A percentile compares a stretch with the other conserved stretches of the same genome.
Evolutionary conservation across 768 basidiomycete genomes (phyloP).

Genomic region (Termitomyces sp.): DNA sequence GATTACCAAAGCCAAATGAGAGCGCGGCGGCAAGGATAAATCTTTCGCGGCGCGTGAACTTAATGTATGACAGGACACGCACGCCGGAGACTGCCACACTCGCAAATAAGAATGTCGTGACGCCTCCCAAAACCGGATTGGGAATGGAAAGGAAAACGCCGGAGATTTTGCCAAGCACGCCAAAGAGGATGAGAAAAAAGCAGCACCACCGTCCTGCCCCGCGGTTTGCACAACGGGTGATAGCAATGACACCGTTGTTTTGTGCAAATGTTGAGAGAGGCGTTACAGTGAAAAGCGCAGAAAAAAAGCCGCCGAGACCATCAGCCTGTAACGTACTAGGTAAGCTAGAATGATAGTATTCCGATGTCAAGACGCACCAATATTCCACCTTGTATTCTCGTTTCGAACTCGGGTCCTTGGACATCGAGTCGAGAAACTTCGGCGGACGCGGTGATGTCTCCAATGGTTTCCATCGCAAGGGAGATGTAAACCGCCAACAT

Average conservation of each 20-base stretch:
- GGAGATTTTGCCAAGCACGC: conserved; percentile 74
- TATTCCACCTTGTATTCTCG: conserved; percentile 78
- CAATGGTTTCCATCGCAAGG: conserved; percentile 77
- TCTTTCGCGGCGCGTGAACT: conserved; percentile 58
- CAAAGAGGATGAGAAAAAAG: conserved; percentile 72
- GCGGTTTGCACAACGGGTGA: conserved; percentile 81
- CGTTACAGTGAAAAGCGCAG: conserved; percentile 75
- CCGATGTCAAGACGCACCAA: conserved; percentile 35
- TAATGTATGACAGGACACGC: conserved; percentile 56
- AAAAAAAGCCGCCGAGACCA: conserved; percentile 75
- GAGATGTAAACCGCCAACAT: conserved; percentile 47
- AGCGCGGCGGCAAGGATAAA: conserved; percentile 68
- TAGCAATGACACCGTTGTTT: conserved; percentile 79
- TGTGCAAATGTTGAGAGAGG: conserved; percentile 68
- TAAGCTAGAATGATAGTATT: conserved; percentile 35
- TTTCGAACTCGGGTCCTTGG: conserved; percentile 71
- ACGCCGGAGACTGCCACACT: conserved; percentile 67
- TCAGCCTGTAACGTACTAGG: conserved; percentile 48
- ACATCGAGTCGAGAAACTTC: conserved; percentile 77
- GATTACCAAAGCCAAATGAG: conserved; percentile 64
- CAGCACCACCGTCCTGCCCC: conserved; percentile 78
- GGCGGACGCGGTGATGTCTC: conserved; percentile 77
- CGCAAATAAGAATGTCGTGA: conserved; percentile 84
- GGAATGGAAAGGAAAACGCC: conserved; percentile 85
- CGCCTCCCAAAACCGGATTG: conserved; percentile 75